Evolutionary conservation across 192 early-diverging fungal species (phyloP).

Genomic region (Gigaspora rosea): DNA sequence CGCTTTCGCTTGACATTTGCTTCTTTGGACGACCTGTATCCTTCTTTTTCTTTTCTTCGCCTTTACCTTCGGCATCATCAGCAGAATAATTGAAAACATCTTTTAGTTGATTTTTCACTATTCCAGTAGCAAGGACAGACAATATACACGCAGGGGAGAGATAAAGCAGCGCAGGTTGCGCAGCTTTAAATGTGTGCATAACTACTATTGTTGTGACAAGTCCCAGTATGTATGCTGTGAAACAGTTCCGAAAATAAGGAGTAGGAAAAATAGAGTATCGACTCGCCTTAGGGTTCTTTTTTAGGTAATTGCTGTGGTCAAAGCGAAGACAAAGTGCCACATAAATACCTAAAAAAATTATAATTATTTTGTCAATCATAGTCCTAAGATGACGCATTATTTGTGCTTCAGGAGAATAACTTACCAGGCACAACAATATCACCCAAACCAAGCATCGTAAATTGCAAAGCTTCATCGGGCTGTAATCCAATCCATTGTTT

Average conservation of each 20-base stretch:
- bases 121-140: conserved; percentile 69
- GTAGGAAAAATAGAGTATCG: conserved; percentile 68
- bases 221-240: conserved; percentile 79
- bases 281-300: conserved; percentile 54
- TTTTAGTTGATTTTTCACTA: conserved; percentile 67
- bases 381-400: background rate
- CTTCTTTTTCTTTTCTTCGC: conserved; percentile 47
- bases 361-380: background rate
- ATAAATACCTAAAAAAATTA: conserved; percentile 66
- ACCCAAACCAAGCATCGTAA: conserved; percentile 94
- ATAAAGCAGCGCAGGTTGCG: conserved; percentile 95
- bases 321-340: conserved; percentile 88
- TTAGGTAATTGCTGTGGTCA: conserved; percentile 78
- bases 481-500: conserved; percentile 63
- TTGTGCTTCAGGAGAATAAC: background rate
- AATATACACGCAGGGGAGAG: conserved; percentile 96
- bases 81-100: conserved; percentile 63
- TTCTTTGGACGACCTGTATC: conserved; percentile 42
- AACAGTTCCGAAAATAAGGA: conserved; percentile 87
- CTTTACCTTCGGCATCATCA: conserved; percentile 53
- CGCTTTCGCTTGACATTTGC: conserved; percentile 27
- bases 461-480: conserved; percentile 49
- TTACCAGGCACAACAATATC: conserved; percentile 96
- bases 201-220: conserved; percentile 87
- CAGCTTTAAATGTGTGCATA: conserved; percentile 95